A percentile compares a stretch with the other conserved stretches of the same genome.
Conservation (phyloP, 441 rosid genomes). For the Arabidopsis lyrata region DNA sequence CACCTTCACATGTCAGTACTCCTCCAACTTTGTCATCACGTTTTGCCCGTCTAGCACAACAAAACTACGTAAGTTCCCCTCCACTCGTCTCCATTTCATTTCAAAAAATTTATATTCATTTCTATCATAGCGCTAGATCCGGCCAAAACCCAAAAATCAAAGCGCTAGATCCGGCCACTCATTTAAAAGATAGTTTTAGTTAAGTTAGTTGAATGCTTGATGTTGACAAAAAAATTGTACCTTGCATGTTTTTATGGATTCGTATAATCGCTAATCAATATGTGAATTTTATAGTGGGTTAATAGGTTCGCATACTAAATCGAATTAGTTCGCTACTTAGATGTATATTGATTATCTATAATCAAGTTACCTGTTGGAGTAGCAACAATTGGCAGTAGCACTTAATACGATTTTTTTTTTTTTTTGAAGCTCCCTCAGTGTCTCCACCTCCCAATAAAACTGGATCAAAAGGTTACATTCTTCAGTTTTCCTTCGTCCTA, state of each 20-base stretch:
- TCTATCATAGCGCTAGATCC: too few species aligned
- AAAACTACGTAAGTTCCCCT: conserved; percentile 3
- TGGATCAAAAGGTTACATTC: neutral
- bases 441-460: neutral
- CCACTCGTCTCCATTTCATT: neutral
- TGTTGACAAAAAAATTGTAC: too few species aligned
- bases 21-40: conserved; percentile 46
- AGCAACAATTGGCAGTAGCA: neutral
- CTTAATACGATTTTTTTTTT: too few species aligned
- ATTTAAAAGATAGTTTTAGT: too few species aligned
- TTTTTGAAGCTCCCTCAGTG: too few species aligned
- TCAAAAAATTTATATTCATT: neutral
- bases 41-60: conserved; percentile 45
- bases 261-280: neutral
- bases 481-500: too few species aligned
- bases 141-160: too few species aligned
- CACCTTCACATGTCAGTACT: conserved; percentile 38
- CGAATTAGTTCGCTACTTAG: neutral
- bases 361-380: neutral
- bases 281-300: neutral
- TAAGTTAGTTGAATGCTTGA: too few species aligned
- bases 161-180: too few species aligned
- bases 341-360: neutral
- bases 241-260: too few species aligned
- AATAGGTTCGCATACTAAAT: neutral